Percentiles rank a stretch among this genome's conserved stretches.
Conservation (phyloP, 345 rosid species). For the Eucalyptus camaldulensis region DNA sequence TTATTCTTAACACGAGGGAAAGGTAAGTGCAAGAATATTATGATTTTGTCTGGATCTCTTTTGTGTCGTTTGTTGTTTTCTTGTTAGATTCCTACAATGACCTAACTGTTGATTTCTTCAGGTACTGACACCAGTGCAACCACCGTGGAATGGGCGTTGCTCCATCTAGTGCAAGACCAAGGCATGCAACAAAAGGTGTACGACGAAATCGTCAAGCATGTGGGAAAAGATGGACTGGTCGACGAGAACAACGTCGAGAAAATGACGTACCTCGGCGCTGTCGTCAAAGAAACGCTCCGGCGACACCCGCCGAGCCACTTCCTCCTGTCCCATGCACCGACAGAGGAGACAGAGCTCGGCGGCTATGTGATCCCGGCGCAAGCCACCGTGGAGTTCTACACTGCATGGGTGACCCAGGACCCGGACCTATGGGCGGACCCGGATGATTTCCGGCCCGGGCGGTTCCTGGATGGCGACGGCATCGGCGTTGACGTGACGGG, state of each 20-base stretch:
- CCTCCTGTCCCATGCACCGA: constrained; percentile 64
- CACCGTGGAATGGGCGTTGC: constrained; percentile 72
- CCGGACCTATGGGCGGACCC: constrained; percentile 75
- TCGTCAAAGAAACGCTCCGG: constrained; percentile 80
- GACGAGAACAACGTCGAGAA: constrained; percentile 65
- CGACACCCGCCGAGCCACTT: constrained; percentile 97
- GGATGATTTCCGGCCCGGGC: constrained; percentile 58
- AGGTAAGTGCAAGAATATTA: background rate
- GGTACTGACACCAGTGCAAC: constrained; percentile 80
- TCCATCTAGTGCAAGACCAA: constrained; percentile 55
- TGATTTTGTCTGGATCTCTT: background rate
- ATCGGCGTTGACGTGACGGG: constrained; percentile 73
- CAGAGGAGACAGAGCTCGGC: constrained; percentile 56
- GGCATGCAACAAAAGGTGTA: constrained; percentile 60
- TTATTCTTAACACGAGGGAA: background rate
- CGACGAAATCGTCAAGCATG: constrained; percentile 39
- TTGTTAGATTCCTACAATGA: background rate
- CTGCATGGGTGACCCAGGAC: constrained; percentile 89
- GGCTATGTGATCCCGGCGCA: constrained; percentile 64
- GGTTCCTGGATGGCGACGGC: constrained; percentile 80
- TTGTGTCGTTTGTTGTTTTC: background rate
- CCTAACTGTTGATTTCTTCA: background rate
- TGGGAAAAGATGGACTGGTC: constrained; percentile 42
- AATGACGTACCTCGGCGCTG: constrained; percentile 57
- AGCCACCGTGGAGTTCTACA: constrained; percentile 73